Evolutionary conservation across 208 protist genomes (phyloP).

Genomic region (Lotmaria passim): DNA sequence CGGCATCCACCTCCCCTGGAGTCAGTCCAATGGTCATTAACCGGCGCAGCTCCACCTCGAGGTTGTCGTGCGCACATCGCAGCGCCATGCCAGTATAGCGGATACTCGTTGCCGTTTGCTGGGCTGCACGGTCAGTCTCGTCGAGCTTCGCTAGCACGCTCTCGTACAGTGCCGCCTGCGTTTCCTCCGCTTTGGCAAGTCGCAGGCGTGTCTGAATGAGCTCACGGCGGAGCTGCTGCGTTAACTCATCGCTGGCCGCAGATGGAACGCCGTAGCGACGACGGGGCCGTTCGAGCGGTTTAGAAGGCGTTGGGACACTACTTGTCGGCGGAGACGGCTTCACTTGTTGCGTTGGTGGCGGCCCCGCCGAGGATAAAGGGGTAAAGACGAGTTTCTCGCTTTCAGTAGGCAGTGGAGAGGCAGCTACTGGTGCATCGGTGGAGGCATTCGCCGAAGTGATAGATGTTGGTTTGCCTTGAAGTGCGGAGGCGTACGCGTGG

Average conservation of each 20-base stretch:
- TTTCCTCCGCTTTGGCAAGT: slow-evolving; percentile 39
- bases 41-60: slow-evolving; percentile 80
- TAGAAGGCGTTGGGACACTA: too few relatives aligned
- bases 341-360: background rate
- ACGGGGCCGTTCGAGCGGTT: background rate
- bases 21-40: slow-evolving; percentile 60
- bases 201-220: slow-evolving; percentile 64
- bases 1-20: slow-evolving; percentile 50
- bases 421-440: too few relatives aligned
- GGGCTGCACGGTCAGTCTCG: slow-evolving; percentile 53
- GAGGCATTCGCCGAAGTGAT: too few relatives aligned
- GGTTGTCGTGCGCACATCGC: slow-evolving; percentile 55
- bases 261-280: slow-evolving; percentile 2
- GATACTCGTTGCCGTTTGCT: slow-evolving; percentile 52
- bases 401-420: too few relatives aligned
- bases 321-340: background rate
- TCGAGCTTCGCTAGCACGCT: slow-evolving; percentile 49
- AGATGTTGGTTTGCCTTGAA: too few relatives aligned
- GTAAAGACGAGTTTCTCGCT: too few relatives aligned
- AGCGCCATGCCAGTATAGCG: slow-evolving; percentile 84
- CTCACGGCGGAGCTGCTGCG: slow-evolving; percentile 42
- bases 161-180: slow-evolving; percentile 23
- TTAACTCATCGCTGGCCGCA: slow-evolving; percentile 20
- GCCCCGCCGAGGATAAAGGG: background rate
- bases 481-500: too few relatives aligned